Evolutionary conservation across 1,284 basidiomycete species (phyloP).

Genomic region (Trichosporon coremiiforme): DNA sequence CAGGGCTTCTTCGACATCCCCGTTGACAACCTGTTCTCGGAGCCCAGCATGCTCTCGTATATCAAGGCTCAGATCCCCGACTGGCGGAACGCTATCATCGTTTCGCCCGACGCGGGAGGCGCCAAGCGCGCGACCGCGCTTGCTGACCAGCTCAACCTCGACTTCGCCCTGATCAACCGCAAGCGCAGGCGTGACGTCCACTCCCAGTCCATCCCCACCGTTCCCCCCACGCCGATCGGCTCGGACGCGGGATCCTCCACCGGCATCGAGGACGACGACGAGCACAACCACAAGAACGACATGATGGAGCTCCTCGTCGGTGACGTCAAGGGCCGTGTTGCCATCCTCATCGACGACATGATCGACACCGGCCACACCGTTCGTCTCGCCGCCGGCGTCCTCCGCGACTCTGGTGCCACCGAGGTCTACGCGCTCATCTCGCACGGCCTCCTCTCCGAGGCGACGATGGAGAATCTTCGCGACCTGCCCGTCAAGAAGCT

Average conservation of each 20-base stretch:
- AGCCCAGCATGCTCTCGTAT: constrained; percentile 82
- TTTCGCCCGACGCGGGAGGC: constrained; percentile 96
- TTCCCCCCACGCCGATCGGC: constrained; percentile 53
- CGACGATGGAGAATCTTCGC: constrained; percentile 74
- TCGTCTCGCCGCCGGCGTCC: constrained; percentile 76
- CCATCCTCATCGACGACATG: constrained; percentile 97
- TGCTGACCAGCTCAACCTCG: constrained; percentile 91
- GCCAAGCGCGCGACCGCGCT: constrained; percentile 94
- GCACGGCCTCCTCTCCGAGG: constrained; percentile 87
- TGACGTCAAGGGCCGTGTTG: constrained; percentile 91
- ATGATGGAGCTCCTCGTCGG: constrained; percentile 94
- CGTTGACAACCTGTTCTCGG: constrained; percentile 92
- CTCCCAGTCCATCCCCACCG: constrained; percentile 44
- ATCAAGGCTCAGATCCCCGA: constrained; percentile 84
- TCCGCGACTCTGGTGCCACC: constrained; percentile 85
- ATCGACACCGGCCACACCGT: constrained; percentile 93
- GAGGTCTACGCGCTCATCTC: constrained; percentile 87
- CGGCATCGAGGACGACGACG: constrained; percentile 52
- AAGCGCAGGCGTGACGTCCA: constrained; percentile 67
- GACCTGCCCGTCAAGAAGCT: constrained; percentile 80
- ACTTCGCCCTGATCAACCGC: constrained; percentile 95
- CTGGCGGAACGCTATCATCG: constrained; percentile 89
- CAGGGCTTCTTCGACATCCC: constrained; percentile 99
- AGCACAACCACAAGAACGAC: constrained; percentile 57
- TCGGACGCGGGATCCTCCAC: constrained; percentile 44